Base-by-base conservation (phyloP, 495 filamentous ascomycete genomes). In the Hypoxylon fragiforme region DNA sequence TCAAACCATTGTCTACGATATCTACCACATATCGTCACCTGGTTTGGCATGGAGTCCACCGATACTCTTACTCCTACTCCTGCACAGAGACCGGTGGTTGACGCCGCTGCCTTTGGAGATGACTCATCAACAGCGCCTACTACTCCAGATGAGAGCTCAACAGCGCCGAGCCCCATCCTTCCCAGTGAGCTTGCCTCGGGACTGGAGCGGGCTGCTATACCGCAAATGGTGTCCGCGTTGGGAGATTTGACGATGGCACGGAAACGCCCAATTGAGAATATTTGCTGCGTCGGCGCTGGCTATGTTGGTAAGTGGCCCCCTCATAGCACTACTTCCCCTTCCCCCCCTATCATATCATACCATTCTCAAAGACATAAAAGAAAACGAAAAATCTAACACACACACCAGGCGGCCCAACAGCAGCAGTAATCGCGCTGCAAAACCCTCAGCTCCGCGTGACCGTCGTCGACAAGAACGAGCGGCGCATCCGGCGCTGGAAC, bases 401-500 rank as follows among this genome's bases (percentile, higher is more conserved):
- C n/a, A n/a, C n/a, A n/a, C n/a, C 61, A 85, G 88, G 88, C 44
- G 89, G 87, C 1, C 88, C 89, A 22, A 90, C 88, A 3, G 85
- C 85, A 28, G 85, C 88, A 16, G 77, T 92, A 24, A 85, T 90
- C 31, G 89, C 89, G 12, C 78, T 80, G 54, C 80, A 89, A 41
- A 89, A 89, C 57, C 86, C 86, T 0, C 68, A 82, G 21, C 73
- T 91, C 36, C 66, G 67, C 8, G 85, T 92, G 14, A 87, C 83
- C 7, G 87, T 92, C 9, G 83, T 91, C 14, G 89, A 92, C 63
- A 70, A 82, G 40, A 84, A 89, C 64, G 74, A 74, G 14, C 53
- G 62, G 6, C 78, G 88, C n/a, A 86, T 92, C 54, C 72, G 71
- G 24, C 75, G 79, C 20, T 92, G 89, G 89, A 87, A 89, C 49